phyloP scores from a whole-genome alignment of 2,329 filamentous ascomycete species.

The Verticillium klebahnii region DNA sequence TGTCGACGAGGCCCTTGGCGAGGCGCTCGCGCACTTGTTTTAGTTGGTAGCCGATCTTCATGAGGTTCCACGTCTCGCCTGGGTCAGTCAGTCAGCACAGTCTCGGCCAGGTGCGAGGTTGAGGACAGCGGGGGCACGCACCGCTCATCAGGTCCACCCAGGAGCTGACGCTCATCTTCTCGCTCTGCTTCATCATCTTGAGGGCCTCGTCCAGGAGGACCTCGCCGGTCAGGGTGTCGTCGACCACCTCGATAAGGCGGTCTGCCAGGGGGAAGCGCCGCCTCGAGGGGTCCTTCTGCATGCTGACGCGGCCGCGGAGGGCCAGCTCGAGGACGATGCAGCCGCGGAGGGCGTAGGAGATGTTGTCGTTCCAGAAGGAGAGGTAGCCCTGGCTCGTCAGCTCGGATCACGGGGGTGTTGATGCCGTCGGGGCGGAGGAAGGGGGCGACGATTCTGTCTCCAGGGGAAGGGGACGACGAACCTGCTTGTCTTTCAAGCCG shows the following conservation, averaged over 20 bases:
- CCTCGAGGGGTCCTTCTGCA: conserved; percentile 93
- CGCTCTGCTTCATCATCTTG: conserved; percentile 99
- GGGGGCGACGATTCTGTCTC: background rate
- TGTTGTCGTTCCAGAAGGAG: conserved; percentile 99
- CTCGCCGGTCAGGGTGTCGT: conserved; percentile 94
- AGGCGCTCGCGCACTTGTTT: conserved; percentile 98
- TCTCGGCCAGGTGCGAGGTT: conserved; percentile 1
- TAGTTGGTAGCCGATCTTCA: conserved; percentile 99
- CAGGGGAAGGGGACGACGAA: conserved; percentile 26
- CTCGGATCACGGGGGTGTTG: background rate
- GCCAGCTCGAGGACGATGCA: conserved; percentile 98
- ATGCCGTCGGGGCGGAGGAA: too few species aligned
- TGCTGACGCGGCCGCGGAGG: conserved; percentile 92
- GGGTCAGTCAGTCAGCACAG: conserved; percentile 5
- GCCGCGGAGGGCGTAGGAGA: conserved; percentile 93
- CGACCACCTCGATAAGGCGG: conserved; percentile 92
- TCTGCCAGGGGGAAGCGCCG: conserved; percentile 91
- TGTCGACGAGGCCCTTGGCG: conserved; percentile 96
- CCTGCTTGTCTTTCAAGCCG: conserved; percentile 98
- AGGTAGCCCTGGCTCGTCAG: conserved; percentile 70
- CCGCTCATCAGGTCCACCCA: conserved; percentile 99
- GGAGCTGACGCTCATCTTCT: conserved; percentile 99
- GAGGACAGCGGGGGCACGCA: conserved; percentile 37
- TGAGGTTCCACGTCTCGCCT: conserved; percentile 99
- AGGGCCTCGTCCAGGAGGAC: conserved; percentile 94